Evolutionary conservation across 257 asterid genomes (phyloP).

Genomic region (Petrea volubilis): DNA sequence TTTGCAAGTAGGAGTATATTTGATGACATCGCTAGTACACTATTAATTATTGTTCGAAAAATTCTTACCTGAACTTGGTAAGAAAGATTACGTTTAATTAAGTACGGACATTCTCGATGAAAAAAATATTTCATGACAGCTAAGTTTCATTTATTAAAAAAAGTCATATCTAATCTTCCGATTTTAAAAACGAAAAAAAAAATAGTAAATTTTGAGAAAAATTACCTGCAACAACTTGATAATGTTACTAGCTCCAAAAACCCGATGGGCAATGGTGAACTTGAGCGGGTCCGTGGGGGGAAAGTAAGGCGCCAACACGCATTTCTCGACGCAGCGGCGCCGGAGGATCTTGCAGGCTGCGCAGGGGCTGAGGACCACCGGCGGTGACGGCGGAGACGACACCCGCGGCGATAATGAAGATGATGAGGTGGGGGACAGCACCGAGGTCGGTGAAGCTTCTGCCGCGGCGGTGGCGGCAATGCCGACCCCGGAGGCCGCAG

Average conservation of each 20-base stretch:
- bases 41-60: too few relatives aligned
- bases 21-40: too few relatives aligned
- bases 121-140: too few relatives aligned
- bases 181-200: too few relatives aligned
- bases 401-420: constrained; percentile 30
- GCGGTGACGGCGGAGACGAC: constrained; percentile 12
- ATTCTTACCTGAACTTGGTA: too few relatives aligned
- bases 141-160: too few relatives aligned
- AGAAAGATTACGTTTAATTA: too few relatives aligned
- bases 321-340: constrained; percentile 53
- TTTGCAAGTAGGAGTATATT: too few relatives aligned
- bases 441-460: constrained; percentile 12
- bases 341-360: constrained; percentile 73
- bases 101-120: too few relatives aligned
- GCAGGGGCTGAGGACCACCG: constrained; percentile 47
- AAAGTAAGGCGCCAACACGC: constrained; percentile 60
- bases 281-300: constrained; percentile 60
- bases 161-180: too few relatives aligned
- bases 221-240: constrained; percentile 57
- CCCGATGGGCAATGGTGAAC: constrained; percentile 58
- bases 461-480: neutral
- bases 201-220: too few relatives aligned
- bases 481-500: too few relatives aligned
- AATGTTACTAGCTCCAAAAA: constrained; percentile 62
- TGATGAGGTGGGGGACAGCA: constrained; percentile 18